phyloP scores from a whole-genome alignment of 1,284 basidiomycete species.

The Sanghuangporus weigelae region DNA sequence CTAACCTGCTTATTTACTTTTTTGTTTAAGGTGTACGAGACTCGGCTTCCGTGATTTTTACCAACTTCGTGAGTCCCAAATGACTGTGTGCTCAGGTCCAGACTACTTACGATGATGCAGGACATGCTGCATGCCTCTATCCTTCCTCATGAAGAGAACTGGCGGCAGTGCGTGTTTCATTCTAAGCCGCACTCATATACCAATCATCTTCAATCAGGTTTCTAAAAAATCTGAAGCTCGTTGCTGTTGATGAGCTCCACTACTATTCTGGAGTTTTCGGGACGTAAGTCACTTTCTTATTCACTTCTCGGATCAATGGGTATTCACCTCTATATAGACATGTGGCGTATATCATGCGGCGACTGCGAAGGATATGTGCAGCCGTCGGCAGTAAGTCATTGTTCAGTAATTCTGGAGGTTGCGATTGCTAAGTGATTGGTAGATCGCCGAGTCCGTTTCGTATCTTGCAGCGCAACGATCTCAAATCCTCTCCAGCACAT shows the following conservation, averaged over 20 bases:
- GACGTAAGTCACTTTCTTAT: conserved; percentile 40
- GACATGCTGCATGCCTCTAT: conserved; percentile 88
- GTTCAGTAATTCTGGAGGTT: neutral
- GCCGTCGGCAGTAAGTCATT: conserved; percentile 73
- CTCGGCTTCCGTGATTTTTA: conserved; percentile 65
- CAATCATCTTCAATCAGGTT: conserved; percentile 41
- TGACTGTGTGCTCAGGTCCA: neutral
- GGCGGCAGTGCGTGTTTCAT: conserved; percentile 56
- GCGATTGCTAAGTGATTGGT: neutral
- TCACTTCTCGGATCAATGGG: neutral
- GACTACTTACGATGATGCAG: conserved; percentile 32
- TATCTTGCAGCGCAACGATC: conserved; percentile 90
- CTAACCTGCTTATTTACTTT: neutral
- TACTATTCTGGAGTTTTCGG: conserved; percentile 73
- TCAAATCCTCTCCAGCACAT: conserved; percentile 76
- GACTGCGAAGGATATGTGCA: conserved; percentile 74
- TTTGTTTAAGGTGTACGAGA: conserved; percentile 51
- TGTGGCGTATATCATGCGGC: conserved; percentile 72
- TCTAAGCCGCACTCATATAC: neutral
- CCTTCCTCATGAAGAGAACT: conserved; percentile 78
- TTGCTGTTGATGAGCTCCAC: conserved; percentile 84
- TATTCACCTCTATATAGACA: conserved; percentile 41
- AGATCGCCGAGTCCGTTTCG: conserved; percentile 63
- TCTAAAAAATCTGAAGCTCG: conserved; percentile 67
- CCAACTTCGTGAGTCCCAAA: conserved; percentile 59